These are phyloP conservation scores for Tetragonia tetragonoides DNA, from an alignment of 148 eudicot species.

Conservation along the genomic window DNA sequence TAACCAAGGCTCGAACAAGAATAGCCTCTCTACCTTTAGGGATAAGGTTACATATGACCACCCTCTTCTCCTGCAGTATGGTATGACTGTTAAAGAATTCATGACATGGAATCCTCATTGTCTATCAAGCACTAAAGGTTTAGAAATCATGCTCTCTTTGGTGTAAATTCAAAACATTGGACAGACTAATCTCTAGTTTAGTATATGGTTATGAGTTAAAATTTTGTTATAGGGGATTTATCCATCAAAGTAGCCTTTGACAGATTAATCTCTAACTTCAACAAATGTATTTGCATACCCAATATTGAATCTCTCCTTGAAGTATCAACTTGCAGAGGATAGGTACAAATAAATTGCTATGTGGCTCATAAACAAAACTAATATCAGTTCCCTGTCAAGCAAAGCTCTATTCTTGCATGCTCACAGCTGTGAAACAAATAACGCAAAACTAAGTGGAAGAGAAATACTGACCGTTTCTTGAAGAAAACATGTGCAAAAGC, in stretches of 20 bases:
- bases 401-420: neutral
- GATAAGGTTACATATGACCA: neutral
- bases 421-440: neutral
- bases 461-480: conserved; percentile 60
- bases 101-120: conserved; percentile 3
- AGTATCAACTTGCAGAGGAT: neutral
- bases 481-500: conserved; percentile 68
- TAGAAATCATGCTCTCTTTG: neutral
- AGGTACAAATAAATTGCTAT: neutral
- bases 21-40: neutral
- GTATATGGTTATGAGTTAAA: neutral
- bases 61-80: neutral
- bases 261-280: neutral
- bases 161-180: neutral
- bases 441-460: conserved; percentile 15
- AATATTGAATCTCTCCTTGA: neutral
- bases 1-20: too few species aligned
- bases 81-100: neutral
- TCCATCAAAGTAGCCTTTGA: neutral
- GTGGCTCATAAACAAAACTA: neutral
- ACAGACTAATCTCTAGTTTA: neutral
- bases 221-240: neutral
- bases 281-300: neutral
- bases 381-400: conserved; percentile 6
- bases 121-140: neutral